phyloP scores from a whole-genome alignment of 495 filamentous ascomycete genomes.

The Trichoderma gamsii region DNA sequence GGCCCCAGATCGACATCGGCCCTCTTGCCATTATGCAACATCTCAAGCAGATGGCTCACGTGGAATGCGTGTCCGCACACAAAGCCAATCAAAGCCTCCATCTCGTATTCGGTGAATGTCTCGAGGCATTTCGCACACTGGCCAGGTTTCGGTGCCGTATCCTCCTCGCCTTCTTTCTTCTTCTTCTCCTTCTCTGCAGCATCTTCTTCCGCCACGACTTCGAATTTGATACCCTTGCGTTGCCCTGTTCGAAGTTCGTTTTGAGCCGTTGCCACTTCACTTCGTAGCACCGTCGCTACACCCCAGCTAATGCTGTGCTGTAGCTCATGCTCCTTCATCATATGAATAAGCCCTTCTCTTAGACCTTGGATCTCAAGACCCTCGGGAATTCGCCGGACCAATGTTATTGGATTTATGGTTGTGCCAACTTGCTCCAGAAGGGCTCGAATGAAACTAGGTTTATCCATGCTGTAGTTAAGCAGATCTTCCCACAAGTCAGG shows the following conservation, averaged over 20 bases:
- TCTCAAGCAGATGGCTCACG: slow-evolving; percentile 64
- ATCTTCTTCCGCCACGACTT: slow-evolving; percentile 49
- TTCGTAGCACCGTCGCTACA: slow-evolving; percentile 75
- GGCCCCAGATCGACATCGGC: slow-evolving; percentile 22
- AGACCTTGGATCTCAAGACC: slow-evolving; percentile 87
- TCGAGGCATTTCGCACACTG: slow-evolving; percentile 60
- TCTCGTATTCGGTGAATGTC: slow-evolving; percentile 55
- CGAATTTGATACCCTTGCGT: slow-evolving; percentile 80
- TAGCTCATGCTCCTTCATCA: slow-evolving; percentile 90
- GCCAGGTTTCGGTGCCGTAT: slow-evolving; percentile 34
- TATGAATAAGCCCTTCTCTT: slow-evolving; percentile 70
- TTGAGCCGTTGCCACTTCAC: slow-evolving; percentile 82
- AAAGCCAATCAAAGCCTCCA: slow-evolving; percentile 79
- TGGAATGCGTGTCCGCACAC: slow-evolving; percentile 92
- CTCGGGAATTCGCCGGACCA: slow-evolving; percentile 85
- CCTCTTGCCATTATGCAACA: slow-evolving; percentile 37
- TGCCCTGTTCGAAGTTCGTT: slow-evolving; percentile 68
- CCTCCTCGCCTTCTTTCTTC: slow-evolving; percentile 21
- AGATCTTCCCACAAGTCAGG: slow-evolving; percentile 91
- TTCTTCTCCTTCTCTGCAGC: slow-evolving; percentile 24
- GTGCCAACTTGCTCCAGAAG: slow-evolving; percentile 91
- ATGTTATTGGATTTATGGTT: slow-evolving; percentile 78
- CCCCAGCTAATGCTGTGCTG: slow-evolving; percentile 86
- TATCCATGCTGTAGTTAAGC: slow-evolving; percentile 92
- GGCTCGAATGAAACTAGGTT: slow-evolving; percentile 86